Base-by-base conservation (phyloP, 129 eudicot genomes). In the Arctium lappa region DNA sequence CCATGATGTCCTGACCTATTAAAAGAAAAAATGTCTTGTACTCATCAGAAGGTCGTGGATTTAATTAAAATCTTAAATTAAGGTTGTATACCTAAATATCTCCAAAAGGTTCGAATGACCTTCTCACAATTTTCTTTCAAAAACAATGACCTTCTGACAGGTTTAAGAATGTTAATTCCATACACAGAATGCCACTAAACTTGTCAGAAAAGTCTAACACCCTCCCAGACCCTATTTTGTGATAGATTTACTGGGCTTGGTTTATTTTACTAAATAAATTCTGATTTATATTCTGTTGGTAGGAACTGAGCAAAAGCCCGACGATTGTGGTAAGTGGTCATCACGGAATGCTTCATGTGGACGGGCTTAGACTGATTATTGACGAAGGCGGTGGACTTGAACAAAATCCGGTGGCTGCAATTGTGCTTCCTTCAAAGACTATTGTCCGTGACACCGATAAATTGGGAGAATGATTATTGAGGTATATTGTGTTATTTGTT, bases 301-400 rank as follows among this genome's bases (percentile, higher is more conserved):
- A 94, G 98, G 98, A 91, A 40, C 73, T 95, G 73, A 60, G 50
- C 1, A 72, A 84, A 53, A 79, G 69, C 37, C 83, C 86, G 29
- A 92, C 92, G 9, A 89, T 92, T 36, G 84, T 95, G 76, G 88
- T 92, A 4, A 95, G 98, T 75, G 98, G 98, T 76, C 98, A 95
- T 87, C 98, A 95, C 83, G 98, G 92, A 29, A 92, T 87, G 91
- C 92, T 95, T 79, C 93, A 91, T 40, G 82, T 90, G 69, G 97
- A 95, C 48, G 97, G 91, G 11, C 87, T 89, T 36, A 88, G 98
- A 73, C 69, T 95, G 81, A 88, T 95, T 34, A 95, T 95, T 18
- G 98, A 95, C 48, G 84, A 88, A 85, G 92, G 97, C 4, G 97
- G 97, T 13, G 98, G 98, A 16, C 79, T 86, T 4, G 83, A 78